Evolutionary conservation across 306 rosid species (phyloP).

Genomic region (Geum urbanum): DNA sequence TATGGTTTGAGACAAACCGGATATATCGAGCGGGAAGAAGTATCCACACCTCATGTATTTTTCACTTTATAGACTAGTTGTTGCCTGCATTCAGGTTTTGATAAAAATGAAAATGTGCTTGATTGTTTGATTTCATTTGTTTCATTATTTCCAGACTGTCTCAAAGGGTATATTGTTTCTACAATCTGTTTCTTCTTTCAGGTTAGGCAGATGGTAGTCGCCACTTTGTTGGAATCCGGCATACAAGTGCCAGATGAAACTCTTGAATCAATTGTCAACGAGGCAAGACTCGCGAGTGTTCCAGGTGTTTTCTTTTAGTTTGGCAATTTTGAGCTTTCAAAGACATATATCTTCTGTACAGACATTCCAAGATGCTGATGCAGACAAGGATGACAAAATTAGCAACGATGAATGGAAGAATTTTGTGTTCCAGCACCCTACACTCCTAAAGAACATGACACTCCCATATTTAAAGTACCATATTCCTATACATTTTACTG

Average conservation of each 20-base stretch:
- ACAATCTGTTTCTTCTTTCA: slow-evolving; percentile 16
- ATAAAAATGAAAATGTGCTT: neutral
- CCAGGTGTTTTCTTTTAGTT: neutral
- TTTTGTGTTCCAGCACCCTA: slow-evolving; percentile 43
- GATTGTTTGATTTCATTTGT: neutral
- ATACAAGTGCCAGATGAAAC: slow-evolving; percentile 42
- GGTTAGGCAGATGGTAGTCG: slow-evolving; percentile 70
- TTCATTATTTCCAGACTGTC: neutral
- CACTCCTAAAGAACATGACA: slow-evolving; percentile 61
- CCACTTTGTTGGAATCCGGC: slow-evolving; percentile 49
- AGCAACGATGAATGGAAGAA: slow-evolving; percentile 60
- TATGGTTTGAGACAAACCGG: slow-evolving; percentile 73
- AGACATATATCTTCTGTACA: neutral
- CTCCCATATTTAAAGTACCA: slow-evolving; percentile 49
- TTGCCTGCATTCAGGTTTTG: slow-evolving; percentile 19
- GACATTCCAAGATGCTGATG: too few species aligned
- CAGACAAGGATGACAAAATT: slow-evolving; percentile 62
- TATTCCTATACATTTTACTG: neutral
- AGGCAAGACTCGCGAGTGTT: slow-evolving; percentile 32
- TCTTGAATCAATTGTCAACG: slow-evolving; percentile 48
- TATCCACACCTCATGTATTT: slow-evolving; percentile 27
- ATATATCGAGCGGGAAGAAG: slow-evolving; percentile 71
- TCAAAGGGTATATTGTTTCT: neutral
- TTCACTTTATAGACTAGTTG: slow-evolving; percentile 16
- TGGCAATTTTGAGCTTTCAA: slow-evolving; percentile 1